Evolutionary conservation across 768 basidiomycete genomes (phyloP).

Genomic region (Lactifluus piperatus): DNA sequence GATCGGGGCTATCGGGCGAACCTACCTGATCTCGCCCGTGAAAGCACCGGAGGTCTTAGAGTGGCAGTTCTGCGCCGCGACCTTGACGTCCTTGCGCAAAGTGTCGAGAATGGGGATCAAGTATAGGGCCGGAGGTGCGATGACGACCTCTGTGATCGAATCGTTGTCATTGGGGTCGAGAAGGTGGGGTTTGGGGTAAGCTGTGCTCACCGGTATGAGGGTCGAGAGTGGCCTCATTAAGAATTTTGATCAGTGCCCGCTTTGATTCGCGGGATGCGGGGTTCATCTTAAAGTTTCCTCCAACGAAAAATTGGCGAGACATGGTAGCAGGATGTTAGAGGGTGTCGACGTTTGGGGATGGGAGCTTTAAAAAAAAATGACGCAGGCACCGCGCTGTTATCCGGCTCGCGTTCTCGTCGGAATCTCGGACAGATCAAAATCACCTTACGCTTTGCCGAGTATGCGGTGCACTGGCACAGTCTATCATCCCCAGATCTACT

Average conservation of each 20-base stretch:
- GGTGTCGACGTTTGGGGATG: not conserved
- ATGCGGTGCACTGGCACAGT: too few species aligned
- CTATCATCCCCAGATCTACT: not conserved
- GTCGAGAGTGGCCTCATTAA: constrained; percentile 80
- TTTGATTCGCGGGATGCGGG: constrained; percentile 58
- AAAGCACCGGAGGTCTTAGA: constrained; percentile 79
- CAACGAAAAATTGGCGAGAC: constrained; percentile 87
- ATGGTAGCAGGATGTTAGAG: constrained; percentile 28
- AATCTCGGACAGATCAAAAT: not conserved
- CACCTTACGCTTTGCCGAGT: not conserved
- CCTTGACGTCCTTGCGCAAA: constrained; percentile 58
- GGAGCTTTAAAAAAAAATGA: not conserved
- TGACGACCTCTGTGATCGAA: constrained; percentile 67
- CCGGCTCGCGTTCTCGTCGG: not conserved
- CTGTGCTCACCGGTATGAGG: constrained; percentile 52
- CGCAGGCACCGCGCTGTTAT: not conserved
- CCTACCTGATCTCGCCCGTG: constrained; percentile 93
- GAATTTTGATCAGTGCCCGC: constrained; percentile 49
- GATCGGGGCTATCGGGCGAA: not conserved
- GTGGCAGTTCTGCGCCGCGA: constrained; percentile 91
- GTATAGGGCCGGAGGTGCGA: constrained; percentile 87
- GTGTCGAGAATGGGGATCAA: constrained; percentile 60
- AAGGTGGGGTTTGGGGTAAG: constrained; percentile 13
- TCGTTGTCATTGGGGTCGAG: constrained; percentile 9
- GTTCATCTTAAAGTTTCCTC: constrained; percentile 99